These are phyloP conservation scores for Verticillium tricorpus DNA, from an alignment of 2,329 filamentous ascomycete genomes.

Conservation along the genomic window DNA sequence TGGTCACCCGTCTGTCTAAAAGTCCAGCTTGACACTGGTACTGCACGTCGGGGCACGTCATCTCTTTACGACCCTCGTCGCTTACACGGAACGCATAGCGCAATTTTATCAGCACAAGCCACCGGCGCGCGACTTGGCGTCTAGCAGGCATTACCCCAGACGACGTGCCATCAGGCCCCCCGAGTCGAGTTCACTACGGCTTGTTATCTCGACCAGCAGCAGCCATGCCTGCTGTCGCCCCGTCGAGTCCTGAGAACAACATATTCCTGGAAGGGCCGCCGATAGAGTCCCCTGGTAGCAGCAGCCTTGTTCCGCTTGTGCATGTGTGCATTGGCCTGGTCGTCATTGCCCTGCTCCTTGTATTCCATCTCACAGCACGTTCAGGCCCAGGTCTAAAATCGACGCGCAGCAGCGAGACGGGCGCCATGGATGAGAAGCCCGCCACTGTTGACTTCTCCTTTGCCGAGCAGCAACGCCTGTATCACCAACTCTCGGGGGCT, in stretches of 20 bases:
- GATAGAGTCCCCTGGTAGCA: neutral
- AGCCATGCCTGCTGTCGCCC: conserved; percentile 33
- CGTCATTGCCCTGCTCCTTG: conserved; percentile 28
- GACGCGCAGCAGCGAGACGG: neutral
- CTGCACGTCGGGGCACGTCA: conserved; percentile 9
- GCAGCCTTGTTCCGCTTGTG: neutral
- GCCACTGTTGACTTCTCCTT: neutral
- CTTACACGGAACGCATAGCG: conserved; percentile 12
- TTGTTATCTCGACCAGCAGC: conserved; percentile 9
- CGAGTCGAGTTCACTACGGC: neutral
- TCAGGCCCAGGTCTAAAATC: neutral
- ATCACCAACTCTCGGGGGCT: conserved; percentile 6
- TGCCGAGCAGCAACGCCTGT: conserved; percentile 10
- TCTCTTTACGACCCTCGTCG: conserved; percentile 7
- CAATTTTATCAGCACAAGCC: conserved; percentile 14
- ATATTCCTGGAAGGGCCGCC: conserved; percentile 21
- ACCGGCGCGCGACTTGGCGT: conserved; percentile 9
- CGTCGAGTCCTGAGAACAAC: conserved; percentile 20
- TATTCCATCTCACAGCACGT: conserved; percentile 11
- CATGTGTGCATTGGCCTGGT: conserved; percentile 23
- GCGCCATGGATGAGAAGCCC: neutral
- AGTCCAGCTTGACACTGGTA: neutral
- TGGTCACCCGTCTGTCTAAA: conserved; percentile 5
- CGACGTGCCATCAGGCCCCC: conserved; percentile 1
- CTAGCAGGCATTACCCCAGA: conserved; percentile 12